phyloP scores from a whole-genome alignment of 345 rosid species.

The Brassica carinata region DNA sequence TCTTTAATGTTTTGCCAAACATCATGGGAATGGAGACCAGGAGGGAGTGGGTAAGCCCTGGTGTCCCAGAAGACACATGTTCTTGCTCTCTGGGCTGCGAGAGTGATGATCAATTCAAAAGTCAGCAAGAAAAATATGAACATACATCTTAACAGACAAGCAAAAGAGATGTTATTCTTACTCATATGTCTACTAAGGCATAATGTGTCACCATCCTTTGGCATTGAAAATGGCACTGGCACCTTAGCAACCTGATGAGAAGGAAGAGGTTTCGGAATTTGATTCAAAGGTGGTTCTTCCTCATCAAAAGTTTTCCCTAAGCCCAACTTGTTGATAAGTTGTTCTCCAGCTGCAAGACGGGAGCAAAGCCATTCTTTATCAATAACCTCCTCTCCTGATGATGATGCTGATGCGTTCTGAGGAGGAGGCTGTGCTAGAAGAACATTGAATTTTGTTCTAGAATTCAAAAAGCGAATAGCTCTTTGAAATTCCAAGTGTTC shows the following conservation, averaged over 20 bases:
- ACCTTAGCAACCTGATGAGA: not conserved
- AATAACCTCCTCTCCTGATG: not conserved
- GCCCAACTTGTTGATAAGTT: not conserved
- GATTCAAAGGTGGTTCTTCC: not conserved
- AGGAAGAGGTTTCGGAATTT: not conserved
- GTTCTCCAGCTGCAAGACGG: not conserved
- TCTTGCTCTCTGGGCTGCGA: not conserved
- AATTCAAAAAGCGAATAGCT: not conserved
- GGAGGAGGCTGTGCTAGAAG: not conserved
- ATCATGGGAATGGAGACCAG: not conserved
- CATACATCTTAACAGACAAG: not conserved
- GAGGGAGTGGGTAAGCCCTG: not conserved
- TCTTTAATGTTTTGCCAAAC: not conserved
- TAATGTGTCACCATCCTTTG: not conserved
- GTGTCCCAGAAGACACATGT: not conserved
- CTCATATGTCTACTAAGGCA: not conserved
- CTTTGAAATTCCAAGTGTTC: not conserved
- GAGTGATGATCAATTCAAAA: not conserved
- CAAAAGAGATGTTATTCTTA: not conserved
- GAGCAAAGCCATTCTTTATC: not conserved
- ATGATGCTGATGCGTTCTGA: not conserved
- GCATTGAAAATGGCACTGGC: not conserved
- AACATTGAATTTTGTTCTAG: not conserved
- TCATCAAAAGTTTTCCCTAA: not conserved
- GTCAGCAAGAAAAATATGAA: not conserved